phyloP scores from a whole-genome alignment of 2,329 filamentous ascomycete species.

The Coniosporium tulheliwenetii region DNA sequence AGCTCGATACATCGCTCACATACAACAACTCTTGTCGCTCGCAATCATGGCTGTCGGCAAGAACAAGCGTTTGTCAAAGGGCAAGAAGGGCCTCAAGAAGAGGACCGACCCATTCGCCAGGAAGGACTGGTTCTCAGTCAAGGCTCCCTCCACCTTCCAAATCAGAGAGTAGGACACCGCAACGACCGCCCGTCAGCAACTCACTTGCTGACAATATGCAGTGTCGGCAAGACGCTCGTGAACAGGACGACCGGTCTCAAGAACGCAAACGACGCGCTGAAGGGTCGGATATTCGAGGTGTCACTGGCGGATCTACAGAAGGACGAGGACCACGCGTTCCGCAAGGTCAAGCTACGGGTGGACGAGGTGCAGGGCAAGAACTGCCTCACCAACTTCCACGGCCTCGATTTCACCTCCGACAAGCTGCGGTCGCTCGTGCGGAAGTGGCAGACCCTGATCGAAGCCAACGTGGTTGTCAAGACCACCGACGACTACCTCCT shows the following conservation, averaged over 20 bases:
- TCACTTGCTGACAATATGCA: constrained; percentile 31
- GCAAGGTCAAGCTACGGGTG: constrained; percentile 97
- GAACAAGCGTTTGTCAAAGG: constrained; percentile 99
- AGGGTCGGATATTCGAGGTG: constrained; percentile 97
- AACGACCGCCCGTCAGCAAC: constrained; percentile 4
- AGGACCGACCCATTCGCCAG: constrained; percentile 96
- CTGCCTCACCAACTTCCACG: constrained; percentile 99
- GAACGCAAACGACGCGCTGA: constrained; percentile 98
- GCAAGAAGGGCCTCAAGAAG: constrained; percentile 99
- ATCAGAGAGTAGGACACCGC: constrained; percentile 71
- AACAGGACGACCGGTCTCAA: constrained; percentile 99
- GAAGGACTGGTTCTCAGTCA: constrained; percentile 99
- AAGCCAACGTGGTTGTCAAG: constrained; percentile 99
- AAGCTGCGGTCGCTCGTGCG: constrained; percentile 98
- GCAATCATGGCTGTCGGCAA: constrained; percentile 59
- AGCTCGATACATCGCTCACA: constrained; percentile 11
- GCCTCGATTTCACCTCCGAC: constrained; percentile 99
- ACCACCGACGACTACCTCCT: constrained; percentile 99
- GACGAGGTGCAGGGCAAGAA: constrained; percentile 99
- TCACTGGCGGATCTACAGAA: constrained; percentile 98
- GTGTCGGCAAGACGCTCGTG: constrained; percentile 98
- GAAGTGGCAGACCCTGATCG: constrained; percentile 99
- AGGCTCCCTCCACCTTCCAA: constrained; percentile 94
- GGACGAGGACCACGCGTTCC: constrained; percentile 99
- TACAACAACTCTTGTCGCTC: constrained; percentile 22